Evolutionary conservation across 306 rosid genomes (phyloP), one percentile per base, ranked within the genome.

Genomic region (Prunus fruticosa): DNA sequence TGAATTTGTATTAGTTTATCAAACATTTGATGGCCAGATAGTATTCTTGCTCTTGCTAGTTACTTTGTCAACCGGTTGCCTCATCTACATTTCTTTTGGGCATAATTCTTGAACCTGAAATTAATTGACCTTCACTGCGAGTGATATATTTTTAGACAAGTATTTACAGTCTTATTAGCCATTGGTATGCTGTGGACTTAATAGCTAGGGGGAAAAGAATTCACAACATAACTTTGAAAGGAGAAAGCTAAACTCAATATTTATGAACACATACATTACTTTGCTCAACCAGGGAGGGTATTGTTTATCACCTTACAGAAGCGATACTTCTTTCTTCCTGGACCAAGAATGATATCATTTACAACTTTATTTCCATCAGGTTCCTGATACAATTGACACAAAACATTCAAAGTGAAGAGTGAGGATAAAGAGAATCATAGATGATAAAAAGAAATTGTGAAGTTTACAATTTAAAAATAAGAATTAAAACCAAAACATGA

Each of bases 281-380:
- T 9, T 58, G 13, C 43, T 43, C 14, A 45, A 60, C 46, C 10
- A 54, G 8, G 6, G 71, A 72, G 47, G 27, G 53, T 56, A 18
- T 12, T 43, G 61, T 70, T 65, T 16, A 77, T 81, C 81, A 90
- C 97, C 97, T 92, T 92, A 76, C 93, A 90, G 76, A 69, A 86
- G 67, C 89, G 85, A 71, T 87, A 87, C 85, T 88, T 87, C 84
- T 84, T 90, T 60, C 69, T 75, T 83, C 97, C 93, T 7, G 91
- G 93, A 73, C 86, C 83, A 79, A 60, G 85, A 81, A 92, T 87
- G 78, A 86, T 67, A 72, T 88, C 87, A n/a, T 78, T 85, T 47
- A 87, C 78, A 25, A 88, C 93, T 86, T 92, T 92, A 77, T 88
- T 83, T 84, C 93, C 96, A 78, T 92, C 93, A 56, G 89, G 53